phyloP scores from a whole-genome alignment of 768 basidiomycete species.

The Tulasnella sp. region DNA sequence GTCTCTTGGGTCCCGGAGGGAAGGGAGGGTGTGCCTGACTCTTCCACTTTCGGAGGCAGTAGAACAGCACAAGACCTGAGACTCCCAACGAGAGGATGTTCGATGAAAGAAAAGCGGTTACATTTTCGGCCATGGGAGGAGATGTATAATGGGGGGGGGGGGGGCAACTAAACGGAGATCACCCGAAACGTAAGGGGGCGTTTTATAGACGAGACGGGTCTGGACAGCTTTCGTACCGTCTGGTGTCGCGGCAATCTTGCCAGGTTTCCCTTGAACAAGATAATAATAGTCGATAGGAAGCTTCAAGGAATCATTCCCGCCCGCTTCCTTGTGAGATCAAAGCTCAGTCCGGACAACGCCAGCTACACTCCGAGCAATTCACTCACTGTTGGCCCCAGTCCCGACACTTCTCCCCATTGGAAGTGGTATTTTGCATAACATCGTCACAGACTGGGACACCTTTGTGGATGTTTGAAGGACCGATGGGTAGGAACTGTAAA shows the following conservation, averaged over 20 bases:
- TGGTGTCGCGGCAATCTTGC: neutral
- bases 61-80: neutral
- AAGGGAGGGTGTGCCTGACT: neutral
- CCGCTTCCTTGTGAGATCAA: neutral
- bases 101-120: neutral
- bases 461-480: no score
- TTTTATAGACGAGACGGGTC: neutral
- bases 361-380: no score
- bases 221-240: neutral
- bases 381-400: no score
- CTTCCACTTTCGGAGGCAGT: neutral
- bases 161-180: no score
- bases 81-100: neutral
- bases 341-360: neutral
- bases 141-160: no score
- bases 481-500: no score
- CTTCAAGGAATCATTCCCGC: neutral
- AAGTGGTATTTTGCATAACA: no score
- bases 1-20: neutral
- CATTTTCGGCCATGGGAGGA: neutral
- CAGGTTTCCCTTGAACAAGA: neutral
- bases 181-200: no score
- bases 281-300: neutral
- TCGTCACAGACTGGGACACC: no score
- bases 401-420: no score